These are phyloP conservation scores for Ambrosia hybrid DNA, from an alignment of 140 eudicot species.

Conservation along the genomic window DNA sequence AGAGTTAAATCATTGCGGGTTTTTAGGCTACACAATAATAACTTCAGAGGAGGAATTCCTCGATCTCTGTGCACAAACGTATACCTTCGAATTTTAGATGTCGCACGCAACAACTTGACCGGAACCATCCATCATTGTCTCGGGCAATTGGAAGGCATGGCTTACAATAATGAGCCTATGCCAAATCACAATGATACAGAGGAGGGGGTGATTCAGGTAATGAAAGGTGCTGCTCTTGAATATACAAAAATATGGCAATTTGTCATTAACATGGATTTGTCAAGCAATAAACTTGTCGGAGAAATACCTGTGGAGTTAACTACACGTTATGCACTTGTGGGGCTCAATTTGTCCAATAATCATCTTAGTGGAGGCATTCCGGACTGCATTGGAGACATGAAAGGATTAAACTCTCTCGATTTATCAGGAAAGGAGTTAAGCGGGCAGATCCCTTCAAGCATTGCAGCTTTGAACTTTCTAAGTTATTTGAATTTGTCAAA, in stretches of 20 bases:
- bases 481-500: background rate
- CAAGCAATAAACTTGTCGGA: constrained; percentile 20
- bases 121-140: constrained; percentile 32
- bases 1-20: background rate
- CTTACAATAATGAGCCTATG: background rate
- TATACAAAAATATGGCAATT: background rate
- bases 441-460: constrained; percentile 1
- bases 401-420: background rate
- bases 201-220: background rate
- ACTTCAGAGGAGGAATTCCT: constrained; percentile 21
- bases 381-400: constrained; percentile 13
- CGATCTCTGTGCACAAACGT: constrained; percentile 15
- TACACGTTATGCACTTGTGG: constrained; percentile 14
- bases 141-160: constrained; percentile 21
- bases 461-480: constrained; percentile 23
- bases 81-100: constrained; percentile 19
- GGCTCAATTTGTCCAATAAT: constrained; percentile 38
- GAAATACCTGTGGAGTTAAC: constrained; percentile 17
- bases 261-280: constrained; percentile 36
- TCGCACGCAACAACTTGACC: constrained; percentile 13
- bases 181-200: too few species aligned
- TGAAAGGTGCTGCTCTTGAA: constrained; percentile 23
- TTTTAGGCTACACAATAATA: constrained; percentile 21
- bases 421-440: background rate
- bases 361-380: constrained; percentile 32